Base-by-base conservation (phyloP, 331 rosid species). In the Dryas integrifolia region DNA sequence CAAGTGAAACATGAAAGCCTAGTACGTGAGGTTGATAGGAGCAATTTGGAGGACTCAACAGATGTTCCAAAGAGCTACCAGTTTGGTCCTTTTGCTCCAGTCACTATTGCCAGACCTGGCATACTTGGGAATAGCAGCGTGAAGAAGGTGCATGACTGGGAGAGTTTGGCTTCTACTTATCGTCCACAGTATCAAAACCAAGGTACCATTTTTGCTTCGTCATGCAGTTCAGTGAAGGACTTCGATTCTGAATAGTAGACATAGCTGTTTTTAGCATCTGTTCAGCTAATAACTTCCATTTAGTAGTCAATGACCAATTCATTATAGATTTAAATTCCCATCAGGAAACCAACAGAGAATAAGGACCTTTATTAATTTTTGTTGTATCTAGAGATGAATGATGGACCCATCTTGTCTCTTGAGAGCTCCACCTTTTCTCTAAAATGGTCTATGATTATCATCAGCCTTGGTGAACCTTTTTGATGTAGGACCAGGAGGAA, bases 11-110 rank as follows among this genome's bases (percentile, higher is more conserved):
- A 48, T 14, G 89, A 69, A 44, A 72, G 44, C 64, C 73, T 35
- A 3, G 46, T n/a, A 24, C 35, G 18, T 77, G 81, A 69, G 72
- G 80, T 57, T 8, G 87, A 79, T 47, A 61, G 77, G 63, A 74
- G 52, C 89, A 56, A 48, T 45, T 51, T 47, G 39, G 85, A 83
- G 73, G 84, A 49, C 41, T 68, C 76, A 50, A 84, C 77, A 69
- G 89, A 77, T 58, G 35, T 74, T 72, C 69, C 80, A 49, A 85
- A 67, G 75, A 70, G 83, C 87, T 88, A 86, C 74, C 90, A 88
- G 74, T 91, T 94, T 72, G 98, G 97, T 60, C 97, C 97, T 68
- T 91, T 94, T 12, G 94, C 95, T 62, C 98, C 97, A 6, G 83
- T 79, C 15, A 82, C 67, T 13, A 85, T 79, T 7, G 82, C 89